Evolutionary conservation across 768 basidiomycete species (phyloP), one percentile per base, ranked within the genome.

Genomic region (Macrolepiota fuliginosa): DNA sequence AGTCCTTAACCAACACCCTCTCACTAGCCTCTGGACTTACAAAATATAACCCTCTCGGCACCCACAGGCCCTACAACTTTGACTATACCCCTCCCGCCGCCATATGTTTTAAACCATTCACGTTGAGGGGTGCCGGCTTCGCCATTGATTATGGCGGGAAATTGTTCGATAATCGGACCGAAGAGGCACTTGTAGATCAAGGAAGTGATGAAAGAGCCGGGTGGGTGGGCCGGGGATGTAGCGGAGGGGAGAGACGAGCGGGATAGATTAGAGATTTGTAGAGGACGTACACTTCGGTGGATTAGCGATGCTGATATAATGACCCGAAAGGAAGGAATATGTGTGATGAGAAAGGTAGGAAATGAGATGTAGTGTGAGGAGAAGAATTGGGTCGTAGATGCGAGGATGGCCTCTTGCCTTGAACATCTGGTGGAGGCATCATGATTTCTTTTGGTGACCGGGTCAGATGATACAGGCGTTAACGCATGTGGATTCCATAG

Each of bases 101-200:
- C 79, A 54, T 80, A 69, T 35, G 74, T 49, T 62, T 80, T 77
- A 25, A 74, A 71, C 78, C 78, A 80, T 65, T 75, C 69, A 51
- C 74, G n/a, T n/a, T n/a, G n/a, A n/a, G n/a, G 73, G 17, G 77
- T 74, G 22, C 81, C 75, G 29, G 74, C 69, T 69, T 81, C 80
- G 13, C 72, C 68, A 5, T 64, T 62, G 35, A 80, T 72, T 57
- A 82, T 77, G 5, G 62, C 67, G 2, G 69, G 70, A 61, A 74
- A 77, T 55, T 81, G 77, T 4, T 81, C 81, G 15, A 7, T 54
- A 9, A 49, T 29, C 11, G 45, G 52, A 3, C 22, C 19, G 9
- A 46, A 32, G 29, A 7, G 29, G n/a, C n/a, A n/a, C n/a, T n/a
- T n/a, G n/a, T n/a, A n/a, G n/a, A n/a, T n/a, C n/a, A 32, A 35